phyloP scores from a whole-genome alignment of 2,329 filamentous ascomycete genomes.

The Botrytis elliptica region DNA sequence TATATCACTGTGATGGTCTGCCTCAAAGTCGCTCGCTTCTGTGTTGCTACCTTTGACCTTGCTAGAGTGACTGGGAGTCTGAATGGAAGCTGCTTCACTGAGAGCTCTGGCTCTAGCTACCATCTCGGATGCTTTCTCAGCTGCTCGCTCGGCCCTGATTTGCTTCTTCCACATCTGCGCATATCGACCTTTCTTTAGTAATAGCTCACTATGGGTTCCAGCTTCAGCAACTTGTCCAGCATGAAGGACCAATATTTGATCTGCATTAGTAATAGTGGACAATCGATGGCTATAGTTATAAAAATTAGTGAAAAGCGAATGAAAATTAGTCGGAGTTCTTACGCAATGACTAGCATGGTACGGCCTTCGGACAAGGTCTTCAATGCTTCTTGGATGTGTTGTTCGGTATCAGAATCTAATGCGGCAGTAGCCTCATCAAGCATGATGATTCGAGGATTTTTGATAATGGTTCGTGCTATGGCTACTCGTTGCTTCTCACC shows the following conservation, averaged over 20 bases:
- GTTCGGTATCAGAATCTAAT: constrained; percentile 86
- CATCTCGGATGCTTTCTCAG: constrained; percentile 50
- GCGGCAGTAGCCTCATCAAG: constrained; percentile 92
- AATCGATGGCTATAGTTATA: constrained; percentile 64
- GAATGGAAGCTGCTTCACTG: constrained; percentile 31
- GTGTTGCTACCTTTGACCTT: constrained; percentile 35
- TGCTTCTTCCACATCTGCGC: constrained; percentile 86
- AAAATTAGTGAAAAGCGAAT: constrained; percentile 79
- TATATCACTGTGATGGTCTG: constrained; percentile 28
- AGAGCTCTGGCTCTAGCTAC: constrained; percentile 38
- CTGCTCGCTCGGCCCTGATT: constrained; percentile 71
- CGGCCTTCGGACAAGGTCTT: constrained; percentile 78
- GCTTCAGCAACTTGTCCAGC: constrained; percentile 74
- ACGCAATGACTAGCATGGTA: constrained; percentile 93
- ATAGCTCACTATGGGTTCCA: constrained; percentile 75
- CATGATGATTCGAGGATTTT: constrained; percentile 88
- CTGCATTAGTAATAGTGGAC: constrained; percentile 86
- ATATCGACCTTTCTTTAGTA: constrained; percentile 70
- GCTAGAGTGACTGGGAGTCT: constrained; percentile 32
- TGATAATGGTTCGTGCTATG: constrained; percentile 89
- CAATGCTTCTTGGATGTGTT: constrained; percentile 86
- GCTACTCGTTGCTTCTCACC: constrained; percentile 93
- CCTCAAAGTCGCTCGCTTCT: constrained; percentile 36
- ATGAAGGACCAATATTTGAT: constrained; percentile 81
- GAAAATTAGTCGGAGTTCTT: constrained; percentile 43